phyloP scores from a whole-genome alignment of 495 filamentous ascomycete genomes.

The Aspergillus haitiensis region DNA sequence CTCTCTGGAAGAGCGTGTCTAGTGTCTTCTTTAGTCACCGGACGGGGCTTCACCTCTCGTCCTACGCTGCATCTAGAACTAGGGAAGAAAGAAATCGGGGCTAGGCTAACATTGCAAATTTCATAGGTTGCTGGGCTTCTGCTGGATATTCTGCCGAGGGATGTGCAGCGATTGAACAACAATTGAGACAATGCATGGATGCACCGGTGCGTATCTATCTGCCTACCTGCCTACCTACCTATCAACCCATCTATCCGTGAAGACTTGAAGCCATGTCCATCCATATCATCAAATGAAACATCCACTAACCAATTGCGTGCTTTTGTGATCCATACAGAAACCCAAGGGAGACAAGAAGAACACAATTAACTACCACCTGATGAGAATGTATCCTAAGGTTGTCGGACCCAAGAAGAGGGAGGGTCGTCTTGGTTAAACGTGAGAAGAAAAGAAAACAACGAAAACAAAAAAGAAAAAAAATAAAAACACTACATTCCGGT shows the following conservation, averaged over 20 bases:
- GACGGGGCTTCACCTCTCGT: neutral
- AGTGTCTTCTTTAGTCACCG: neutral
- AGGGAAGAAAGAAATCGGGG: neutral
- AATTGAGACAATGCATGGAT: constrained; percentile 93
- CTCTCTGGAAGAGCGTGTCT: neutral
- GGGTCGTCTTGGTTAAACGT: constrained; percentile 23
- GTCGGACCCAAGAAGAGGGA: constrained; percentile 70
- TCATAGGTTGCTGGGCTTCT: constrained; percentile 89
- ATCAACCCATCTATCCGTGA: too few relatives aligned
- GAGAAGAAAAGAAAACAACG: neutral
- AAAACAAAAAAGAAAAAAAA: too few relatives aligned
- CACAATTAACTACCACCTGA: constrained; percentile 93
- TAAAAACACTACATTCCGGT: too few relatives aligned
- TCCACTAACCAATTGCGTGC: constrained; percentile 16
- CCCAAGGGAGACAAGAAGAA: constrained; percentile 67
- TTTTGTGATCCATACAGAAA: constrained; percentile 48
- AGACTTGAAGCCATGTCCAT: neutral
- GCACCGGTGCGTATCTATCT: constrained; percentile 54
- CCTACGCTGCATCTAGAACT: neutral
- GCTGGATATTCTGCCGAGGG: constrained; percentile 70
- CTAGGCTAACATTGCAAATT: neutral
- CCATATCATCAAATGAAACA: too few relatives aligned
- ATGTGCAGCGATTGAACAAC: constrained; percentile 77
- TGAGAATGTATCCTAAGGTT: constrained; percentile 81
- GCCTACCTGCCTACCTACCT: neutral